Conservation (phyloP, 805 yeast genomes). For the Saccharomycopsis sp. region DNA sequence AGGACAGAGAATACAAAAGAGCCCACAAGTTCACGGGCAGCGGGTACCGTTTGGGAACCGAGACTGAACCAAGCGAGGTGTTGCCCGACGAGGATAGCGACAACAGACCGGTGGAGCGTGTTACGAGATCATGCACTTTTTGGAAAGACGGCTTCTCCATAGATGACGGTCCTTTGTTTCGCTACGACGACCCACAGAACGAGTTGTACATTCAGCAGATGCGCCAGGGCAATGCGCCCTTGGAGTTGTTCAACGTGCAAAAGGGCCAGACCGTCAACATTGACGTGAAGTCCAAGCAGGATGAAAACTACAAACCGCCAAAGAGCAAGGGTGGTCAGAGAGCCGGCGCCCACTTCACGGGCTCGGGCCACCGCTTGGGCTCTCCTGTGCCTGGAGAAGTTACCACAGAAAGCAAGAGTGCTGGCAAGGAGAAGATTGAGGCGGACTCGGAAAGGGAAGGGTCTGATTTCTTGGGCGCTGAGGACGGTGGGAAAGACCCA, state of each 20-base stretch:
- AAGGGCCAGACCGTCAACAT: constrained; percentile 93
- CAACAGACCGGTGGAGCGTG: constrained; percentile 33
- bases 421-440: constrained; percentile 23
- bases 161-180: constrained; percentile 78
- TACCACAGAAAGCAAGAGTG: background rate
- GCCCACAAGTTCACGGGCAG: constrained; percentile 31
- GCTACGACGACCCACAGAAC: constrained; percentile 92
- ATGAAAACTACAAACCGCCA: constrained; percentile 73
- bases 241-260: constrained; percentile 69
- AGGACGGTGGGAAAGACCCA: constrained; percentile 22
- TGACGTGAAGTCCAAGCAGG: constrained; percentile 67
- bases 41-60: constrained; percentile 36
- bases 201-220: constrained; percentile 68
- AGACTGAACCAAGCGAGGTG: constrained; percentile 27
- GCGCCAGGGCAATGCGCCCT: constrained; percentile 86
- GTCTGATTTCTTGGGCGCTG: no score
- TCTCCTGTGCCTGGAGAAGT: constrained; percentile 77
- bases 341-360: constrained; percentile 49
- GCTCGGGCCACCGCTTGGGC: constrained; percentile 80
- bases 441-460: no score
- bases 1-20: constrained; percentile 23
- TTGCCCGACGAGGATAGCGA: constrained; percentile 31
- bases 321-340: constrained; percentile 52
- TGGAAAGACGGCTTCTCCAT: constrained; percentile 97
- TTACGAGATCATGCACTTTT: constrained; percentile 74